Conservation (phyloP, 1,284 basidiomycete species). For the Ustilago trichophora region DNA sequence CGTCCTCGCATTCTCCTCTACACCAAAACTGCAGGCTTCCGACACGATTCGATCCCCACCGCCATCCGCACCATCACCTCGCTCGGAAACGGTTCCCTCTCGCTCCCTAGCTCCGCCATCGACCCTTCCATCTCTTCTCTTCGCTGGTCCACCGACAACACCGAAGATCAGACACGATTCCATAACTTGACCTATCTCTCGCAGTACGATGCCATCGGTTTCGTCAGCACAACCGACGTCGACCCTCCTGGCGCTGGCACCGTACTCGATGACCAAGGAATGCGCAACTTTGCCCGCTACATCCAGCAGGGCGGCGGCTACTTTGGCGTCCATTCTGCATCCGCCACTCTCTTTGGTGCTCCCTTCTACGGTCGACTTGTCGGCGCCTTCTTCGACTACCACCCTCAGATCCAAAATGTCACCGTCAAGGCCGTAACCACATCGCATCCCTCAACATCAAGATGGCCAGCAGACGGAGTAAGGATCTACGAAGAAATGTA, state of each 20-base stretch:
- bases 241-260: slow-evolving; percentile 50
- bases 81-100: slow-evolving; percentile 72
- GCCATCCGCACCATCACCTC: slow-evolving; percentile 73
- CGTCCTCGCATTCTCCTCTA: slow-evolving; percentile 54
- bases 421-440: slow-evolving; percentile 18
- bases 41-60: slow-evolving; percentile 81
- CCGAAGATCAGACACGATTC: slow-evolving; percentile 43
- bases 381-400: slow-evolving; percentile 80
- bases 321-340: slow-evolving; percentile 76
- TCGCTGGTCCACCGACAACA: slow-evolving; percentile 36
- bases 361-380: slow-evolving; percentile 71
- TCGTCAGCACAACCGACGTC: slow-evolving; percentile 77
- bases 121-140: slow-evolving; percentile 24
- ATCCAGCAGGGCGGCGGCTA: slow-evolving; percentile 78
- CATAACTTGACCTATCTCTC: slow-evolving; percentile 34
- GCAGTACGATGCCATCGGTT: slow-evolving; percentile 70
- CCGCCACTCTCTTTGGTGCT: slow-evolving; percentile 75
- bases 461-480: slow-evolving; percentile 24
- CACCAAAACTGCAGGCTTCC: slow-evolving; percentile 66
- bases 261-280: slow-evolving; percentile 75
- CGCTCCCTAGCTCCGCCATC: slow-evolving; percentile 69
- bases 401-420: slow-evolving; percentile 74
- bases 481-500: slow-evolving; percentile 70
- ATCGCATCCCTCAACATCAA: slow-evolving; percentile 42
- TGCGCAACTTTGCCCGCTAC: slow-evolving; percentile 75